Conservation (phyloP, 169 alveolate species). For the Plasmodium gallinaceum region DNA sequence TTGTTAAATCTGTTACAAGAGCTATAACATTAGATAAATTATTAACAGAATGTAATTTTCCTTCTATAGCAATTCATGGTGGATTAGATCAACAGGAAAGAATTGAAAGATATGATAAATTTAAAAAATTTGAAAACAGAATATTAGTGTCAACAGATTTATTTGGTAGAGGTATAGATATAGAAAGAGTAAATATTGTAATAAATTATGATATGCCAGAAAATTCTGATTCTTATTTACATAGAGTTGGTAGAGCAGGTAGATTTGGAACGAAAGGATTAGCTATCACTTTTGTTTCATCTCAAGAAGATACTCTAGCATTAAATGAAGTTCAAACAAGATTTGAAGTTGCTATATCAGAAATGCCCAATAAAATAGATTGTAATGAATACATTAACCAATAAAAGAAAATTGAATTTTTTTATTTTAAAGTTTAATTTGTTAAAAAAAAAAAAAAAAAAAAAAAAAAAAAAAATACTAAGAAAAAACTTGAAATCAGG, state of each 20-base stretch:
- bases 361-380: slow-evolving; percentile 96
- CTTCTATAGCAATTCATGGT: slow-evolving; percentile 99
- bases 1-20: slow-evolving; percentile 96
- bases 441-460: not conserved
- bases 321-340: slow-evolving; percentile 97
- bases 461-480: too few relatives aligned
- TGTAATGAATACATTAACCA: slow-evolving; percentile 91
- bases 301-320: slow-evolving; percentile 95
- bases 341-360: slow-evolving; percentile 97
- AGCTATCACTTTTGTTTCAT: slow-evolving; percentile 97
- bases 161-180: slow-evolving; percentile 99
- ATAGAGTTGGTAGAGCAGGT: slow-evolving; percentile 99
- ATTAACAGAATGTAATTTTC: slow-evolving; percentile 97
- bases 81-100: slow-evolving; percentile 92
- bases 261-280: slow-evolving; percentile 99
- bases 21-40: slow-evolving; percentile 97
- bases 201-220: slow-evolving; percentile 99
- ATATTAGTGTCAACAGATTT: slow-evolving; percentile 99
- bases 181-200: slow-evolving; percentile 99
- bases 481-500: not conserved
- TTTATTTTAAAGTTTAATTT: too few relatives aligned
- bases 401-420: not conserved
- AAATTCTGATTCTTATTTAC: slow-evolving; percentile 91
- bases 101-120: slow-evolving; percentile 95
- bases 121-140: slow-evolving; percentile 98